phyloP scores from a whole-genome alignment of 176 grass and related monocot genomes.

The Juncus effusus region DNA sequence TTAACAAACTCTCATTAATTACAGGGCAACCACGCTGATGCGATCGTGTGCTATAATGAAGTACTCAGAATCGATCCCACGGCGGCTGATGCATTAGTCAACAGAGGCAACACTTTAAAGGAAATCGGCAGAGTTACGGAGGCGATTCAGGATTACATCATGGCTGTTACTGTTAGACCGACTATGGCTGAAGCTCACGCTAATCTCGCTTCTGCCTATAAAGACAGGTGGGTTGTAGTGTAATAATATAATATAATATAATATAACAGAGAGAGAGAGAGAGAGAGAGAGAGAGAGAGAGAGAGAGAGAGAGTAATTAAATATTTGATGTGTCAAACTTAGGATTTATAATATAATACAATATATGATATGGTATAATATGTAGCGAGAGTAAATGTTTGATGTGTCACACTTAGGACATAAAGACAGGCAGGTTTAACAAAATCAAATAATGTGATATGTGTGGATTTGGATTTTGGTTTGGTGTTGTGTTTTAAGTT shows the following conservation, averaged over 20 bases:
- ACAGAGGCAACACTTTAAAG: constrained; percentile 93
- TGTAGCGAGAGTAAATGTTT: too few species aligned
- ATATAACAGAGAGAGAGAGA: too few species aligned
- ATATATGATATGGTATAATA: too few species aligned
- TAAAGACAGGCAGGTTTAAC: constrained; percentile 1
- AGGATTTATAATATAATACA: too few species aligned
- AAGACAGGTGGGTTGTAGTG: constrained; percentile 82
- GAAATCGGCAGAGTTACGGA: constrained; percentile 81
- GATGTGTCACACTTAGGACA: too few species aligned
- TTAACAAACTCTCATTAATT: too few species aligned
- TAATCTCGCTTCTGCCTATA: constrained; percentile 90
- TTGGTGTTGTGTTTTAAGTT: background rate
- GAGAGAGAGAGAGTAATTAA: too few species aligned
- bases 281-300: too few species aligned
- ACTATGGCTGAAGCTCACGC: constrained; percentile 92
- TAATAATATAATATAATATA: too few species aligned
- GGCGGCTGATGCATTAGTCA: constrained; percentile 81
- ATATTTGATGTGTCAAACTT: too few species aligned
- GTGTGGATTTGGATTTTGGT: background rate
- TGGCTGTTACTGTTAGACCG: constrained; percentile 64
- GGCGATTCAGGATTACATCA: constrained; percentile 89
- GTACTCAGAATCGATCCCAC: constrained; percentile 70
- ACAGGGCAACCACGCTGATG: constrained; percentile 89
- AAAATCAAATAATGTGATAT: background rate
- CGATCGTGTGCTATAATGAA: constrained; percentile 78